These are phyloP conservation scores for Leersia perrieri DNA, from an alignment of 176 grass and related monocot species.

Conservation along the genomic window DNA sequence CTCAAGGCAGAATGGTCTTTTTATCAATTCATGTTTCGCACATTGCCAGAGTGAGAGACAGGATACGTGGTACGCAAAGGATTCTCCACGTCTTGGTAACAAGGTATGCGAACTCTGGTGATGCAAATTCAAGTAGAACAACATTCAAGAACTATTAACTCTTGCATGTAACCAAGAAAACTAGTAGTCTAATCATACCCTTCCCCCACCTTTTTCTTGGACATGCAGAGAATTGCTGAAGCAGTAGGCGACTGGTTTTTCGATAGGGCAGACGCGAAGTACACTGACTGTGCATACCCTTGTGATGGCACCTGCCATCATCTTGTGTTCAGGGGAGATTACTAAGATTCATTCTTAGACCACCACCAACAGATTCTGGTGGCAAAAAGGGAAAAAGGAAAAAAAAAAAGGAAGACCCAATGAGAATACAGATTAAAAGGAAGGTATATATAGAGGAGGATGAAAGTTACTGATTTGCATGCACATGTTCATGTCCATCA, in stretches of 20 bases:
- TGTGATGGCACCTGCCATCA: slow-evolving; percentile 88
- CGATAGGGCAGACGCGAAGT: slow-evolving; percentile 48
- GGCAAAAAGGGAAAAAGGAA: background rate
- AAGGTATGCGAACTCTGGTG: slow-evolving; percentile 46
- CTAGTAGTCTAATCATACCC: background rate
- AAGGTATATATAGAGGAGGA: slow-evolving; percentile 53
- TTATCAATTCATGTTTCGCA: slow-evolving; percentile 98
- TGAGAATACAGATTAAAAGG: background rate
- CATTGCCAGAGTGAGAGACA: slow-evolving; percentile 93
- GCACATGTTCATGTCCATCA: background rate
- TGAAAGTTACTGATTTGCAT: slow-evolving; percentile 56
- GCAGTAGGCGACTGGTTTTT: slow-evolving; percentile 87
- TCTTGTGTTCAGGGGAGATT: slow-evolving; percentile 55
- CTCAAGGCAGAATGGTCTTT: slow-evolving; percentile 67
- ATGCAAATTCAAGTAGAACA: background rate
- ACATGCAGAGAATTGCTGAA: slow-evolving; percentile 68
- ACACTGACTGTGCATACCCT: slow-evolving; percentile 86
- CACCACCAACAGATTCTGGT: background rate
- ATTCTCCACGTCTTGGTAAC: slow-evolving; percentile 73
- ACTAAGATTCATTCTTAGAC: slow-evolving; percentile 27
- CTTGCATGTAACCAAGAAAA: background rate
- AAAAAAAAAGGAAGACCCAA: background rate
- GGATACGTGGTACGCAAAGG: slow-evolving; percentile 77
- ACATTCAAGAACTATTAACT: background rate
- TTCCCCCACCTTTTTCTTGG: background rate